Base-by-base conservation (phyloP, 208 protist species). In the Leptomonas pyrrhocoris region DNA sequence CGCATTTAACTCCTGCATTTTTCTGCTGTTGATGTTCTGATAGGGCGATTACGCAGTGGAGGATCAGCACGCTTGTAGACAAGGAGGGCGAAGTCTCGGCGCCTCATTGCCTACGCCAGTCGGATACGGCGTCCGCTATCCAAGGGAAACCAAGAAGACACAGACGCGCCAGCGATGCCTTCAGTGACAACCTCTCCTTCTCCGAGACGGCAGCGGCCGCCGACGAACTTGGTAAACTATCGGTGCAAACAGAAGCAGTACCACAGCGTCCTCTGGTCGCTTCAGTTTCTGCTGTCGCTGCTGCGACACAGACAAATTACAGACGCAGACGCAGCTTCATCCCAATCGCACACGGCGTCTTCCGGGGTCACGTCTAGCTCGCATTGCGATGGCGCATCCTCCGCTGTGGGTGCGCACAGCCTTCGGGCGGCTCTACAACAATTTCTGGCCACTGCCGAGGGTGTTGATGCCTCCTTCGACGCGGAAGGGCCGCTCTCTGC, bases 241-340 rank as follows among this genome's bases (percentile, higher is more conserved):
- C 40, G 58, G 31, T 81, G 75, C 69, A 81, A 71, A 40, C 45
- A 58, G 30, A 74, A 60, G 63, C 75, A 81, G 48, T 81, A 81
- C 64, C 21, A 68, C 49, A 56, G 49, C 28, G 66, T 69, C 3
- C 18, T 74, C 25, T 74, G 48, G 56, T 60, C 75, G 1, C 30
- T 77, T 1, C 60, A 81, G 48, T 77, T 81, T 38, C 28, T 81
- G 0, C 30, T 51, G 2, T 43, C 64, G 8, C 31, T 70, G 4
- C 53, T 73, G 28, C 51, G 51, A 9, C 25, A 57, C 51, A n/a
- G 7, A 38, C 51, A 9, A 5, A 11, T 12, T 8, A 6, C 30
- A 8, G 15, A 34, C 51, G 6, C 30, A 5, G 30, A 16, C 9
- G 23, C 25, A 16, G 25, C 28, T 3, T 12, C 9, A 2, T 9